phyloP scores from a whole-genome alignment of 345 rosid genomes.

The Erucastrum elatum region DNA sequence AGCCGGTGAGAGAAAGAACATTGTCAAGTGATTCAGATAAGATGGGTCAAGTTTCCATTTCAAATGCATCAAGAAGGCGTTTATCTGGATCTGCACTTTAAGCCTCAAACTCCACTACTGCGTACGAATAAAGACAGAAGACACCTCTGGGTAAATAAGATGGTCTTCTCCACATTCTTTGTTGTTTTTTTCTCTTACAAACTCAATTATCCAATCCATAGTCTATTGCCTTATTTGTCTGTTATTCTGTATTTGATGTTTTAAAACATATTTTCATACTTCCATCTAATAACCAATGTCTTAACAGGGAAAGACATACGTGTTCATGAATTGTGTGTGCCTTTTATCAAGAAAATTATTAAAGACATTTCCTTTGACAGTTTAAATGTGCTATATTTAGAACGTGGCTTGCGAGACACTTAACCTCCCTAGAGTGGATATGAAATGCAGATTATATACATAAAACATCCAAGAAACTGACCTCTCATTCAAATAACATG shows the following conservation, averaged over 20 bases:
- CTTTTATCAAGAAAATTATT: no score
- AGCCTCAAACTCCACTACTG: neutral
- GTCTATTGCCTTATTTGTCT: constrained; percentile 5
- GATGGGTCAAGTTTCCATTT: constrained; percentile 59
- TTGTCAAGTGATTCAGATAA: neutral
- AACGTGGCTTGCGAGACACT: no score
- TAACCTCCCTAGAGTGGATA: no score
- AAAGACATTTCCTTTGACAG: no score
- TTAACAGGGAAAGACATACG: neutral
- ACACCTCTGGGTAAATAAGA: constrained; percentile 21
- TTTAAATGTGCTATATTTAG: no score
- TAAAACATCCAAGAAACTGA: no score
- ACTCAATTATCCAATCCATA: neutral
- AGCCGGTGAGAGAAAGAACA: constrained; percentile 52
- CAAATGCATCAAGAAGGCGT: constrained; percentile 84
- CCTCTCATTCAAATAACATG: no score
- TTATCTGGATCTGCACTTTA: constrained; percentile 70
- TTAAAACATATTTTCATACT: neutral
- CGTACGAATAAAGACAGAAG: constrained; percentile 8
- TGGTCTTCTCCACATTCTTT: constrained; percentile 1
- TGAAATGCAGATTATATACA: no score
- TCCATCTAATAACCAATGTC: neutral
- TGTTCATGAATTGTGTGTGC: no score
- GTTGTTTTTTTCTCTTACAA: neutral
- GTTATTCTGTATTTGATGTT: neutral